Evolutionary conservation across 129 eudicot genomes (phyloP).

Genomic region (Flaveria linearis): DNA sequence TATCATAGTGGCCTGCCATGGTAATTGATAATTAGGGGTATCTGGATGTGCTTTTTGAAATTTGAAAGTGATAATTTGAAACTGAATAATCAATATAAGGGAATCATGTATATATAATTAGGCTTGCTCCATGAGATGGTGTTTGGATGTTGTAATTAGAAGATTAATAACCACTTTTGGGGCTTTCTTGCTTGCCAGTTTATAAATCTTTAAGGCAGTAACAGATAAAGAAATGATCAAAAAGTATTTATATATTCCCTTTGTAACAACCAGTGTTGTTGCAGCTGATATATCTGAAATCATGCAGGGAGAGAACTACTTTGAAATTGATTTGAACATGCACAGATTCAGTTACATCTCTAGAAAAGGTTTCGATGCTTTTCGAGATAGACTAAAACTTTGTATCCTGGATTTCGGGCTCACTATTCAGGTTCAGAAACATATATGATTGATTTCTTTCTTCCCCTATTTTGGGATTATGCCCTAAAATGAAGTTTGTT

Average conservation of each 20-base stretch:
- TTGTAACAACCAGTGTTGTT: not conserved
- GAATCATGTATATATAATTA: not conserved
- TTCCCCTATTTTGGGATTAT: not conserved
- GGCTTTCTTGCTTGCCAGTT: not conserved
- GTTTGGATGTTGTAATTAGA: not conserved
- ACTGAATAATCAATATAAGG: not conserved
- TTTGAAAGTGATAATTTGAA: not conserved
- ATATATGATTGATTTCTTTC: not conserved
- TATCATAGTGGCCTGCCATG: not conserved
- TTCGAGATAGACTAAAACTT: conserved; percentile 73
- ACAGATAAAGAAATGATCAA: not conserved
- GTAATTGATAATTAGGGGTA: not conserved
- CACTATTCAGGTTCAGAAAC: conserved; percentile 72
- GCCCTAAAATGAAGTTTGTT: conserved; percentile 17
- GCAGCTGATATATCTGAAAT: conserved; percentile 7
- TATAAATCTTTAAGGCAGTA: not conserved
- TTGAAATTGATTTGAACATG: conserved; percentile 93
- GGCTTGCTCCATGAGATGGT: not conserved
- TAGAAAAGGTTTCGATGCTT: conserved; percentile 91
- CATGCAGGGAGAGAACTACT: conserved; percentile 91
- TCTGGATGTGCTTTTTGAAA: not conserved
- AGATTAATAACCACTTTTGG: not conserved
- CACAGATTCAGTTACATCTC: conserved; percentile 94
- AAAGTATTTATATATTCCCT: not conserved
- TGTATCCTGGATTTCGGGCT: conserved; percentile 87